Base-by-base conservation (phyloP, 371 early-diverging fungal species). In the Fennellomyces sp. region DNA sequence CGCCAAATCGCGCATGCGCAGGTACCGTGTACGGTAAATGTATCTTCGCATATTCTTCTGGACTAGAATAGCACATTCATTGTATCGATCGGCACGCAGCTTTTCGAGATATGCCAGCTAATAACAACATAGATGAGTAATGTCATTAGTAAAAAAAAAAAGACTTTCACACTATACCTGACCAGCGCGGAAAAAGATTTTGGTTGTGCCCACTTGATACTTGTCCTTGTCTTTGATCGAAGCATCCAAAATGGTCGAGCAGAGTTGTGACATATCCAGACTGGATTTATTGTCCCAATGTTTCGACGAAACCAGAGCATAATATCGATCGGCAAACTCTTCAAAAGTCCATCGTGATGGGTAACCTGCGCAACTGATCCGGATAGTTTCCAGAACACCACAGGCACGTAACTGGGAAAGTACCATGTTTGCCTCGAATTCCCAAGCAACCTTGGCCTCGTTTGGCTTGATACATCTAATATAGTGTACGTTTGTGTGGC, bases 331-430 rank as follows among this genome's bases (percentile, higher is more conserved):
- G 52, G 91, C 91, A 72, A 99, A 99, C 65, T 99, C 98, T 41
- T 84, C 82, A 74, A 92, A 96, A 10, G 87, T 82, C 82, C 94
- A 88, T 31, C 98, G 87, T 10, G 92, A 88, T 12, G 99, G 99
- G 72, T 98, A 99, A 17, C 99, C 99, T 12, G 95, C 94, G 68
- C 98, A 94, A 70, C 93, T 92, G 73, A 99, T 99, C 30, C 98
- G 89, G 68, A 99, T 99, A 6, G 99, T 99, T 76, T 99, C 99
- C 12, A 99, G 70, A 5, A 99, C 99, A 87, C 99, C 99, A 80
- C 99, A 99, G 28, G 99, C 99, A 47, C 96, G 89, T 42, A 99
- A 76, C 77, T 99, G 99, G 19, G 91, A 75, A 5, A 99, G 82
- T 11, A 99, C 97, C 88, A 96, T 90, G 31, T 86, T 87, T 21